A percentile compares a stretch with the other conserved stretches of the same genome.
Evolutionary conservation across 1,284 basidiomycete genomes (phyloP).

Genomic region (Schizopora paradoxa): DNA sequence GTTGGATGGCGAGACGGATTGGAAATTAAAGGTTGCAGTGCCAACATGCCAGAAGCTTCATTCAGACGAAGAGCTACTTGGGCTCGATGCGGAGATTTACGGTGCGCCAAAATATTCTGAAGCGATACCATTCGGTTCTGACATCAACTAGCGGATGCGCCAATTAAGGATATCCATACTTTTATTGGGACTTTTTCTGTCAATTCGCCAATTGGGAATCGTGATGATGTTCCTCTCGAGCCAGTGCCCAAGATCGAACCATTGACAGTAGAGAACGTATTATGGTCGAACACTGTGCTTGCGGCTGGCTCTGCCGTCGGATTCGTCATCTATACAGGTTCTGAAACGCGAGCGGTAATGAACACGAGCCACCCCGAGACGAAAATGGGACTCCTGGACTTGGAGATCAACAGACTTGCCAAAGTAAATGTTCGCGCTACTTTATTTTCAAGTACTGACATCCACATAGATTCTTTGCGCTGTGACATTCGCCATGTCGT

Average conservation of each 20-base stretch:
- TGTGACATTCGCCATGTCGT: constrained; percentile 88
- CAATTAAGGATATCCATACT: constrained; percentile 94
- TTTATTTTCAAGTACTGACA: constrained; percentile 2
- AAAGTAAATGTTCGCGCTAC: constrained; percentile 55
- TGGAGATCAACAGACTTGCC: constrained; percentile 93
- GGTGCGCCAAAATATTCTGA: constrained; percentile 39
- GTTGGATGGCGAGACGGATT: constrained; percentile 98
- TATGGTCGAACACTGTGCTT: constrained; percentile 98
- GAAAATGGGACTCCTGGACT: constrained; percentile 88
- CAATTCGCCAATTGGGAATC: constrained; percentile 45
- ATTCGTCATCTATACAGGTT: constrained; percentile 90
- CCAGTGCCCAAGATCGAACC: constrained; percentile 66
- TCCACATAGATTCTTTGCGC: constrained; percentile 78
- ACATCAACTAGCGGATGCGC: constrained; percentile 69
- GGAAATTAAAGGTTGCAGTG: constrained; percentile 94
- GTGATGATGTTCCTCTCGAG: constrained; percentile 51
- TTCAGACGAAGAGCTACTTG: constrained; percentile 60
- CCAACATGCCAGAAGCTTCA: constrained; percentile 75
- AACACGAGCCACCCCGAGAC: constrained; percentile 97
- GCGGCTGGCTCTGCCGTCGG: constrained; percentile 93
- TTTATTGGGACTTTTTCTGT: constrained; percentile 93
- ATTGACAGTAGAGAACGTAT: constrained; percentile 86
- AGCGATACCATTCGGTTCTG: background rate
- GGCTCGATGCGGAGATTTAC: constrained; percentile 80
- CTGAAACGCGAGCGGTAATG: constrained; percentile 97